Base-by-base conservation (phyloP, 352 stramenopile species). In the Phytophthora hibernalis region DNA sequence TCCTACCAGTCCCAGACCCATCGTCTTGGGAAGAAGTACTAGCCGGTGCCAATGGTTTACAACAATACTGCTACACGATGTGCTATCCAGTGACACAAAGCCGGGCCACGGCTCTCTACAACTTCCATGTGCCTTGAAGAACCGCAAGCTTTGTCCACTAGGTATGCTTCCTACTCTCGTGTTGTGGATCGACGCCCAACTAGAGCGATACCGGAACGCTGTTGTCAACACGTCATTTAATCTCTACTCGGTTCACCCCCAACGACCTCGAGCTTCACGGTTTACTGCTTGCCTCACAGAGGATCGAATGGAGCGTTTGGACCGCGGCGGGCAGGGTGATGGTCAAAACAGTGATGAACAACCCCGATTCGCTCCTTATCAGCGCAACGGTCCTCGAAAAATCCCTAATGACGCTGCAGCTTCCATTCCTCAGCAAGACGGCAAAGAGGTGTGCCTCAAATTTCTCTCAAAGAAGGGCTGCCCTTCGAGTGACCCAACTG, bases 21-120 rank as follows among this genome's bases (percentile, higher is more conserved):
- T 9, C 38, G 2, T 21, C 53, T 3, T 61, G 26, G 40, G 50
- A 61, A 43, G 38, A 61, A 2, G 13, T 61, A 18, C 26, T 44
- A 1, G 30, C 53, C 2, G 53, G 16, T 10, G 38, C 53, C 40
- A 45, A 44, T 9, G 53, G 53, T 3, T 61, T 61, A 12, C 53
- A 61, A 11, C 53, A 61, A 15, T 61, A 52, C 40, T 51, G 40
- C 16, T 44, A 26, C 11, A 11, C 22, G 7, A 42, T 21, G 16
- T 43, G 40, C n/a, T 38, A 52, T n/a, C n/a, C 24, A 13, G 40
- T 18, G 15, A 43, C 26, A n/a, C 53, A 61, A 40, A 40, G 2
- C 15, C 11, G 6, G 2, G 33, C 7, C 15, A 33, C 30, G 30
- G 5, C n/a, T n/a, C n/a, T n/a, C n/a, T n/a, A n/a, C n/a, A n/a